A percentile compares a stretch with the other conserved stretches of the same genome.
phyloP scores from a whole-genome alignment of 2,329 filamentous ascomycete genomes.

The Aspergillus sergii region DNA sequence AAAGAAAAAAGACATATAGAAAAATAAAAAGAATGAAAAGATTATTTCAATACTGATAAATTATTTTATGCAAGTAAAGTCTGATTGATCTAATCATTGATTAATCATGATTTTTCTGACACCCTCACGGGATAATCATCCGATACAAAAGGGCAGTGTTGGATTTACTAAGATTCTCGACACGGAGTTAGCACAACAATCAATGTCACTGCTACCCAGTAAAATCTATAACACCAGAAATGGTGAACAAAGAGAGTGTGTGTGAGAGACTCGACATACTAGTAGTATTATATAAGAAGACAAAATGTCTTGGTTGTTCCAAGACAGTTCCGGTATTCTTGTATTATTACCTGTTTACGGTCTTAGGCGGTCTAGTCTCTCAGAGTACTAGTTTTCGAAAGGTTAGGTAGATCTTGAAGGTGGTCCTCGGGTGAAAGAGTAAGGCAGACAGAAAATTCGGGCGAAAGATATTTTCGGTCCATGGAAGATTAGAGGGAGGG shows the following conservation, averaged over 20 bases:
- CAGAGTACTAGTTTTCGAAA: neutral
- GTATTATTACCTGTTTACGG: neutral
- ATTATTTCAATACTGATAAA: neutral
- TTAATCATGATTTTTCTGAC: neutral
- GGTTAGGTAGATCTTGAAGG: slow-evolving; percentile 3
- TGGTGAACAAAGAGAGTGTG: neutral
- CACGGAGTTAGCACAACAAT: neutral
- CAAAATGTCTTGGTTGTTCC: too few species aligned
- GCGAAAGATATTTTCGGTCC: neutral
- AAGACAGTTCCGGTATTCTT: neutral
- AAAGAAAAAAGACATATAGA: neutral
- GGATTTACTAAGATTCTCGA: neutral
- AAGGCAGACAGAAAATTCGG: neutral
- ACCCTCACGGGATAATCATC: neutral
- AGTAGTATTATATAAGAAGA: neutral
- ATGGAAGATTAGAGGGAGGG: neutral
- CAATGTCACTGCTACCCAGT: neutral
- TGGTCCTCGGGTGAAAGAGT: neutral
- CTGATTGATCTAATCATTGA: neutral
- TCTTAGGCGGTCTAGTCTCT: neutral
- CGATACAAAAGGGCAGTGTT: neutral
- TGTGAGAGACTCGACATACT: neutral
- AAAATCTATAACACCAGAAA: neutral
- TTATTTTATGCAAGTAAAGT: neutral
- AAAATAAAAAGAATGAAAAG: neutral